These are phyloP conservation scores for Pleurotus eryngii DNA, from an alignment of 768 basidiomycete species.

Conservation along the genomic window DNA sequence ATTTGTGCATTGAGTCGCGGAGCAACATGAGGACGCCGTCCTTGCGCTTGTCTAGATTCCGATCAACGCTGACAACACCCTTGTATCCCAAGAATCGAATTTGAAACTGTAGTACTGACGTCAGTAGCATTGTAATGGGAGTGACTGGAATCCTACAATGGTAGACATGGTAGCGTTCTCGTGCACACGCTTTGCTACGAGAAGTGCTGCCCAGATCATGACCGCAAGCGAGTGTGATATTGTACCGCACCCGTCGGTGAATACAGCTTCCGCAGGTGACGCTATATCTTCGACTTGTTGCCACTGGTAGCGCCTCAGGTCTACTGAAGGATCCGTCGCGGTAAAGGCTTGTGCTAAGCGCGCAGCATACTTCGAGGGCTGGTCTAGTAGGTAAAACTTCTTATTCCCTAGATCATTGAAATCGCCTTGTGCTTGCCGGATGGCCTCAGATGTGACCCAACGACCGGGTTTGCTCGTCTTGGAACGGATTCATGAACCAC, in stretches of 20 bases:
- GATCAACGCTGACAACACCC: conserved; percentile 73
- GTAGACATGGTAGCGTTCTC: conserved; percentile 45
- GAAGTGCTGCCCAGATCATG: conserved; percentile 56
- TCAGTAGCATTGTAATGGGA: not conserved
- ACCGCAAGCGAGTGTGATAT: conserved; percentile 60
- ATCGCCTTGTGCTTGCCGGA: conserved; percentile 65
- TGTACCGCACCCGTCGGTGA: conserved; percentile 82
- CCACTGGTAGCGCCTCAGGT: conserved; percentile 56
- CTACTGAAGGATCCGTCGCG: conserved; percentile 72
- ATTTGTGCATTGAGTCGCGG: conserved; percentile 75
- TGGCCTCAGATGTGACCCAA: conserved; percentile 49
- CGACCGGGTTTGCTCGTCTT: conserved; percentile 33
- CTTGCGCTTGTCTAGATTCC: conserved; percentile 37
- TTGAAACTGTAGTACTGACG: conserved; percentile 47
- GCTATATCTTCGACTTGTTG: conserved; percentile 58
- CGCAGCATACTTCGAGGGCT: conserved; percentile 81
- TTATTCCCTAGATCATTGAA: conserved; percentile 42
- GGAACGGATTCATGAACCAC: conserved; percentile 75
- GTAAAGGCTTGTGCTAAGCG: conserved; percentile 83
- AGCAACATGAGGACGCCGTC: conserved; percentile 65
- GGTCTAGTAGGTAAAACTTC: conserved; percentile 31
- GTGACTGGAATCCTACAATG: conserved; percentile 46
- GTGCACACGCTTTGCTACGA: conserved; percentile 36
- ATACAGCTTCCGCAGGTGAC: conserved; percentile 32
- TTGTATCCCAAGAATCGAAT: conserved; percentile 85